These are phyloP conservation scores for Prunella vulgaris DNA, from an alignment of 257 asterid species.

Conservation along the genomic window DNA sequence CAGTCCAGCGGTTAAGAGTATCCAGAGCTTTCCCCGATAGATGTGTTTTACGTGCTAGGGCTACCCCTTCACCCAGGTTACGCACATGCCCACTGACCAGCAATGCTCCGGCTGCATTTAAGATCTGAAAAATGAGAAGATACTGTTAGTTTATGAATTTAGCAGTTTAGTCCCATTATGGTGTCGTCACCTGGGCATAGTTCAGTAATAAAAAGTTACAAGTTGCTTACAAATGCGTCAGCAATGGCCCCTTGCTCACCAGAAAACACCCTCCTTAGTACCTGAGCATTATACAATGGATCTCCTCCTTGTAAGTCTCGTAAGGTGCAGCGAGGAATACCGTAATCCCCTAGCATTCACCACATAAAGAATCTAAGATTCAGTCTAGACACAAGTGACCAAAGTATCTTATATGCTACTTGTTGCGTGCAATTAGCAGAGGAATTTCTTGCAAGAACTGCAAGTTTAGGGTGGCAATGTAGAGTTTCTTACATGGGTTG, in stretches of 20 bases:
- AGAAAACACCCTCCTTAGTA: constrained; percentile 54
- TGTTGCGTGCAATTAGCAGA: too few relatives aligned
- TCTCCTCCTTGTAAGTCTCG: constrained; percentile 63
- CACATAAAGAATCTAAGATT: background rate
- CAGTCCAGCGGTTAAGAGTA: constrained; percentile 42
- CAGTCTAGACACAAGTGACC: too few relatives aligned
- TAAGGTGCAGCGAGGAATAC: constrained; percentile 73
- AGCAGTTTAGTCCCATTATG: too few relatives aligned
- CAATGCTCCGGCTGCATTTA: constrained; percentile 54
- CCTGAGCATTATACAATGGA: constrained; percentile 64
- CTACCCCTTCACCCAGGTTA: constrained; percentile 41
- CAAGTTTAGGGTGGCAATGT: background rate
- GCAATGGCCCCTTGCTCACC: constrained; percentile 77
- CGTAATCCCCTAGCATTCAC: constrained; percentile 50
- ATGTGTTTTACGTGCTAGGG: constrained; percentile 43
- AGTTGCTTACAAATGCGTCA: constrained; percentile 66
- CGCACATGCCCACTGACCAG: constrained; percentile 38
- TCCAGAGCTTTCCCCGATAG: constrained; percentile 42
- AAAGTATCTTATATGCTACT: too few relatives aligned
- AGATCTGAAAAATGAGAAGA: constrained; percentile 26
- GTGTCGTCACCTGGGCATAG: too few relatives aligned
- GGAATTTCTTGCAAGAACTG: background rate
- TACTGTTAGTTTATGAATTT: background rate
- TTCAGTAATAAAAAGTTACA: background rate
- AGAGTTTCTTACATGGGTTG: constrained; percentile 66